Conservation (phyloP, 257 asterid genomes). For the Leonotis leonurus region DNA sequence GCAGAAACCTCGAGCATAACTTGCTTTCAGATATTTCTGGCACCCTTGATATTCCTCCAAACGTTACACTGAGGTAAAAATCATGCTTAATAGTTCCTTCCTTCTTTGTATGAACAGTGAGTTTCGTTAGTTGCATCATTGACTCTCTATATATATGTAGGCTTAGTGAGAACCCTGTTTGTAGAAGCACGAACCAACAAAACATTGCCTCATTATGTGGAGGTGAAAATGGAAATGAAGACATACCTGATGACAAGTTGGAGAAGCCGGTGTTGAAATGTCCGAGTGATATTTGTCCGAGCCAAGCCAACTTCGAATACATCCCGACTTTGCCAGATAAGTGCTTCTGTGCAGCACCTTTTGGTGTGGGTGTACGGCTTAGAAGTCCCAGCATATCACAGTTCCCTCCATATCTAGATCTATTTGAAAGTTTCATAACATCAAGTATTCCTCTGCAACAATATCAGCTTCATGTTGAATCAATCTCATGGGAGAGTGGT, state of each 20-base stretch:
- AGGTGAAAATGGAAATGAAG: constrained; percentile 17
- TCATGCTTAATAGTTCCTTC: too few species aligned
- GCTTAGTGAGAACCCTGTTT: constrained; percentile 42
- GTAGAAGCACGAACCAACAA: constrained; percentile 27
- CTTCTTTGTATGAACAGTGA: too few species aligned
- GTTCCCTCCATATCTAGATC: constrained; percentile 26
- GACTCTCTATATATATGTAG: constrained; percentile 14
- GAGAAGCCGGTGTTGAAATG: constrained; percentile 27
- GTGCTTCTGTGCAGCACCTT: constrained; percentile 51
- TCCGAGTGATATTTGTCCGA: constrained; percentile 25
- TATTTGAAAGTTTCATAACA: constrained; percentile 22
- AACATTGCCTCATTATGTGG: constrained; percentile 34
- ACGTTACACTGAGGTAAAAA: constrained; percentile 40
- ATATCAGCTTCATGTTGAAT: constrained; percentile 30
- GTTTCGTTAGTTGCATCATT: background rate
- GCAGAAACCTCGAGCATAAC: constrained; percentile 43
- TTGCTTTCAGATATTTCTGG: constrained; percentile 45
- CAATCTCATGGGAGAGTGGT: constrained; percentile 41
- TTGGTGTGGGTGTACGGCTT: constrained; percentile 39
- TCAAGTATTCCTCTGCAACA: background rate
- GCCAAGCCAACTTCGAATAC: constrained; percentile 7
- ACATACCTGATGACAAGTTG: constrained; percentile 11
- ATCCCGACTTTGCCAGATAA: constrained; percentile 30
- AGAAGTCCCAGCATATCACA: constrained; percentile 49
- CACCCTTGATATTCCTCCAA: constrained; percentile 32